Evolutionary conservation across 1,139 yeast species (phyloP), one percentile per base, ranked within the genome.

Genomic region (Eremothecium coryli): DNA sequence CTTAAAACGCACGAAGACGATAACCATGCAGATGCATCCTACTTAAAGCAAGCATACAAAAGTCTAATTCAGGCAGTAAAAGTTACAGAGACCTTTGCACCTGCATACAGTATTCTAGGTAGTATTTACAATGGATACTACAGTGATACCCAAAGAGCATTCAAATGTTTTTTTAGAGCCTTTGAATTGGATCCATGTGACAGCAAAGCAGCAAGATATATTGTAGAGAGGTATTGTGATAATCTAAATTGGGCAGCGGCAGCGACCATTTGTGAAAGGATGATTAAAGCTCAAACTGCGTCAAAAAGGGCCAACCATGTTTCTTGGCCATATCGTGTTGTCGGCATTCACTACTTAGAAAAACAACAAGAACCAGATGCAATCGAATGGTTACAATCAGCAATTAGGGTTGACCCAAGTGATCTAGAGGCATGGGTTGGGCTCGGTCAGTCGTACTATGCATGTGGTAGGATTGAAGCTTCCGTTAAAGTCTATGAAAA

Each of bases 361-460:
- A 64, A 62, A 18, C 84, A 78, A 44, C 78, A 82, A 45, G 85
- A 76, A 46, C 76, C 76, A 2, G 76, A 76, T 38, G 94, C 98
- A 0, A 78, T 88, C 29, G 90, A 82, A 54, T 77, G 82, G 73
- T 86, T 85, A 51, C 98, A 90, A 58, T 72, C 76, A 18, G 88
- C 95, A 0, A 64, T 93, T 37, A 68, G 97, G 42, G 63, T 82
- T 45, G 64, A 76, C 24, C 65, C 81, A 0, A 50, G 56, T 38
- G 96, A 90, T 58, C 57, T 71, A 6, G 78, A 82, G 45, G 78
- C 95, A 9, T 88, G 97, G 97, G 67, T 82, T 17, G 96, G 96
- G 0, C 64, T 90, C 24, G 98, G 98, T 14, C 98, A 93, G 56
- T 93, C 96, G 0, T 90, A 90, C 54, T 66, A 70, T 38, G 73